Conservation (phyloP, 768 basidiomycete genomes). For the Leccinum variicolor region DNA sequence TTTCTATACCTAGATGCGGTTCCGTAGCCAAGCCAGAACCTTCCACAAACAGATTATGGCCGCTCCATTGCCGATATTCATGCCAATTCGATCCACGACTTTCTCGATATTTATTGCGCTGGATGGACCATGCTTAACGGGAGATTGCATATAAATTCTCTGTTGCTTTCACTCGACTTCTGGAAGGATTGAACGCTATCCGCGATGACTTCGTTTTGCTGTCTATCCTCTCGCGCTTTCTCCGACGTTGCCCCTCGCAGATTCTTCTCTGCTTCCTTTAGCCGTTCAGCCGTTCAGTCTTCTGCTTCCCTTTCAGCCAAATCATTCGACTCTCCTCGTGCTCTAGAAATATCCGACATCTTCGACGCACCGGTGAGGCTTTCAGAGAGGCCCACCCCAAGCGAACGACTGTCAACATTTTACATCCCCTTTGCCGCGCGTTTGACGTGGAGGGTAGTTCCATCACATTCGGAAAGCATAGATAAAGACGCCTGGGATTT, state of each 20-base stretch:
- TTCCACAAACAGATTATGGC: slow-evolving; percentile 12
- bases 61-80: slow-evolving; percentile 20
- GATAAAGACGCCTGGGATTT: slow-evolving; percentile 10
- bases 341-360: slow-evolving; percentile 45
- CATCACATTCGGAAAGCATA: background rate
- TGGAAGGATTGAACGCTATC: background rate
- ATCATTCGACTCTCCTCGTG: slow-evolving; percentile 7
- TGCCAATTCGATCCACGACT: background rate
- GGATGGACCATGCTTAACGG: background rate
- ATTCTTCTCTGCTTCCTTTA: slow-evolving; percentile 11
- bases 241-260: slow-evolving; percentile 6
- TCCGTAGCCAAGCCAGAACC: background rate
- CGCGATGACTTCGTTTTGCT: slow-evolving; percentile 16
- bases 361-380: slow-evolving; percentile 47
- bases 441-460: slow-evolving; percentile 8
- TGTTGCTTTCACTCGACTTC: background rate
- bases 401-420: slow-evolving; percentile 13
- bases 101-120: background rate
- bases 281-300: slow-evolving; percentile 13
- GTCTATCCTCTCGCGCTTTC: slow-evolving; percentile 7
- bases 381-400: slow-evolving; percentile 32
- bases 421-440: slow-evolving; percentile 1
- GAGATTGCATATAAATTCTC: slow-evolving; percentile 17
- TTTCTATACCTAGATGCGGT: background rate
- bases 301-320: slow-evolving; percentile 2